A percentile compares a stretch with the other conserved stretches of the same genome.
Conservation (phyloP, 768 basidiomycete species). For the Hortiboletus campestris region DNA sequence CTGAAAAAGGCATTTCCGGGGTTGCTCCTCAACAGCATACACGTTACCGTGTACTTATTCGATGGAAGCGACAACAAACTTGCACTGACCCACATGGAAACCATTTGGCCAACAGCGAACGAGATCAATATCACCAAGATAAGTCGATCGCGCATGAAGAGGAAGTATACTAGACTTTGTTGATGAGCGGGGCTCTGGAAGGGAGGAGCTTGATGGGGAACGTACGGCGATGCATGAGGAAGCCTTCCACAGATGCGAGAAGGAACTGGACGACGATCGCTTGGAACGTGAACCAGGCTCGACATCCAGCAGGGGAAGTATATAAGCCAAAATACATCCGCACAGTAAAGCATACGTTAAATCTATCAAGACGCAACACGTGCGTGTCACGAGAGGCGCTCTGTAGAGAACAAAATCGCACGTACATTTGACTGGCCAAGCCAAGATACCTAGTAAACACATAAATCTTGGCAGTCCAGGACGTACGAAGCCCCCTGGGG, state of each 20-base stretch:
- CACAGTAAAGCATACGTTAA: constrained; percentile 19
- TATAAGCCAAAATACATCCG: constrained; percentile 17
- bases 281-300: constrained; percentile 19
- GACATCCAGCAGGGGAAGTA: constrained; percentile 8
- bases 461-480: constrained; percentile 10
- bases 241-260: constrained; percentile 6
- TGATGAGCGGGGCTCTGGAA: not conserved
- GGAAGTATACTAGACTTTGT: constrained; percentile 14
- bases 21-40: constrained; percentile 12
- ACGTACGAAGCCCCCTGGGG: constrained; percentile 6
- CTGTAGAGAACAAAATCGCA: not conserved
- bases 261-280: constrained; percentile 13
- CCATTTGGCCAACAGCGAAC: constrained; percentile 6
- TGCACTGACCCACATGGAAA: constrained; percentile 20
- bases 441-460: constrained; percentile 16
- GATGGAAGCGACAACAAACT: constrained; percentile 5
- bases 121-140: constrained; percentile 11
- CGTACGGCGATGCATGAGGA: constrained; percentile 22
- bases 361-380: constrained; percentile 5
- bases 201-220: not conserved
- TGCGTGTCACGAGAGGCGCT: not conserved
- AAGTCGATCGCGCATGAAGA: constrained; percentile 9
- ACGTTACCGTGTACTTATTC: constrained; percentile 12
- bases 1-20: constrained; percentile 19
- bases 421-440: constrained; percentile 21